Conservation (phyloP, 2,329 filamentous ascomycete species). For the Neonectria punicea region DNA sequence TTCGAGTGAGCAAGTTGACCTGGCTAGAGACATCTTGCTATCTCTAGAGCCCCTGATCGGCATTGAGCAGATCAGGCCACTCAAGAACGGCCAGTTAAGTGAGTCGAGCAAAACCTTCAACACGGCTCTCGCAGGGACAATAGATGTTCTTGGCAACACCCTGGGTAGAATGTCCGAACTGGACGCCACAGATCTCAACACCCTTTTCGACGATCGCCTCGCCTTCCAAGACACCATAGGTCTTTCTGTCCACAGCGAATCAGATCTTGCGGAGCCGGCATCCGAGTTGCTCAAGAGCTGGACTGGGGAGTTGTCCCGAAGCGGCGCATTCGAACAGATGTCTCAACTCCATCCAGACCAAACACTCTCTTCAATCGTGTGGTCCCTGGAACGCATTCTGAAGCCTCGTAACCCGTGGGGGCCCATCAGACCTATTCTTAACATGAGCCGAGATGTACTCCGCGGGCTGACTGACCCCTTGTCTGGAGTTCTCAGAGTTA, state of each 20-base stretch:
- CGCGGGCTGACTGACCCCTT: slow-evolving; percentile 66
- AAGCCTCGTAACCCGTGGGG: slow-evolving; percentile 60
- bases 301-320: slow-evolving; percentile 71
- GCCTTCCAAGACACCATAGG: slow-evolving; percentile 81
- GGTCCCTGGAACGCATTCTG: slow-evolving; percentile 49
- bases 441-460: slow-evolving; percentile 67
- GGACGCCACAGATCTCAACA: slow-evolving; percentile 72
- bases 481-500: slow-evolving; percentile 65
- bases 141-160: slow-evolving; percentile 74
- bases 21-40: slow-evolving; percentile 79
- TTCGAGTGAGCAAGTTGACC: slow-evolving; percentile 74
- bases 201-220: slow-evolving; percentile 73
- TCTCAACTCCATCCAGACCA: slow-evolving; percentile 53
- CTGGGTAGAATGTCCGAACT: slow-evolving; percentile 85
- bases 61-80: slow-evolving; percentile 76
- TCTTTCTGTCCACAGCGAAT: slow-evolving; percentile 82
- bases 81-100: slow-evolving; percentile 56
- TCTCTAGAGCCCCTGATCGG: slow-evolving; percentile 77
- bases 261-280: slow-evolving; percentile 81
- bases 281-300: slow-evolving; percentile 86
- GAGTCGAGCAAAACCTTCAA: slow-evolving; percentile 76
- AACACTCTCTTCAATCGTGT: slow-evolving; percentile 57
- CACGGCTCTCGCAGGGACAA: slow-evolving; percentile 66
- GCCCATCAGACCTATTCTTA: slow-evolving; percentile 66
- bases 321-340: slow-evolving; percentile 52